phyloP scores from a whole-genome alignment of 495 filamentous ascomycete species.

The Penicillium odoratum region DNA sequence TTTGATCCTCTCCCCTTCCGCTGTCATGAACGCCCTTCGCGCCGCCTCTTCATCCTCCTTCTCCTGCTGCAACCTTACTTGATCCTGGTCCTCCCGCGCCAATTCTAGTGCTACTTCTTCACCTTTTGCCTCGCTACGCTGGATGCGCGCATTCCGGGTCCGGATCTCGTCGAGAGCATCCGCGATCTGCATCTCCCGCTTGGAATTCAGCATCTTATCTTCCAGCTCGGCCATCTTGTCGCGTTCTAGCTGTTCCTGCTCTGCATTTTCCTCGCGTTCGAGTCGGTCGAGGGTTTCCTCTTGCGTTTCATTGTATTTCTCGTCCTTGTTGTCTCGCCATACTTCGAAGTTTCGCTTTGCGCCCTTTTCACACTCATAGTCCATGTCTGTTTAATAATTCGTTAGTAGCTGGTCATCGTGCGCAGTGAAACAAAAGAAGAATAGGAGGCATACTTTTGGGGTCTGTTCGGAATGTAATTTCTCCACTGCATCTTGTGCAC shows the following conservation, averaged over 20 bases:
- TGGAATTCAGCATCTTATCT: constrained; percentile 86
- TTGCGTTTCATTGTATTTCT: constrained; percentile 71
- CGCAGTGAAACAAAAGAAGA: not conserved
- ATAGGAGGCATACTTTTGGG: constrained; percentile 65
- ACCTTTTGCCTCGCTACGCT: constrained; percentile 63
- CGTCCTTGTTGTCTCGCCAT: constrained; percentile 62
- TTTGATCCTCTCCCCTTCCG: constrained; percentile 54
- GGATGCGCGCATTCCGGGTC: constrained; percentile 82
- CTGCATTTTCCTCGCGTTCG: constrained; percentile 67
- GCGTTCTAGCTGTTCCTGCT: constrained; percentile 54
- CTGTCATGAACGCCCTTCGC: constrained; percentile 71
- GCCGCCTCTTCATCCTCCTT: constrained; percentile 86
- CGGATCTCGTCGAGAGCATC: constrained; percentile 96
- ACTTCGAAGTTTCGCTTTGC: constrained; percentile 92
- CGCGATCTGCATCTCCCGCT: constrained; percentile 94
- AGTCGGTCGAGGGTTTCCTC: constrained; percentile 84
- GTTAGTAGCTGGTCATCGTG: not conserved
- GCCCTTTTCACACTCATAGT: constrained; percentile 84
- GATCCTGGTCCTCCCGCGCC: constrained; percentile 50
- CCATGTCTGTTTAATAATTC: constrained; percentile 53
- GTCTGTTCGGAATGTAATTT: constrained; percentile 95
- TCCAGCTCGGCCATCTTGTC: constrained; percentile 81
- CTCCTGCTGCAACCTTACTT: constrained; percentile 63
- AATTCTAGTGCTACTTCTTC: constrained; percentile 47
- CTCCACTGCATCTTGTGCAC: constrained; percentile 84